Conservation (phyloP, 2,329 filamentous ascomycete species). For the Pseudocercospora fijiensis region DNA sequence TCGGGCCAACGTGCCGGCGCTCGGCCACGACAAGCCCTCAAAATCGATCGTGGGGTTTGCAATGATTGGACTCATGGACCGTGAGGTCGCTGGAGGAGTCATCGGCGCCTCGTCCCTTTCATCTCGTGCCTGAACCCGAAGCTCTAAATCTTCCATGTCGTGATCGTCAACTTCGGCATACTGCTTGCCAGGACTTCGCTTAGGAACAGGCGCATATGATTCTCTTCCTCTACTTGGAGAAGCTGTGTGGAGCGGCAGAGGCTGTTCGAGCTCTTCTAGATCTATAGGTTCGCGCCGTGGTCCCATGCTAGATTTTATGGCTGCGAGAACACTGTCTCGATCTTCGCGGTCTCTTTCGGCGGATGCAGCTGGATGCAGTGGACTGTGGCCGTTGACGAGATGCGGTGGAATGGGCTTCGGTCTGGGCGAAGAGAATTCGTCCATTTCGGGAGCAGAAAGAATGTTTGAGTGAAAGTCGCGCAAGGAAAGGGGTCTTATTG, state of each 20-base stretch:
- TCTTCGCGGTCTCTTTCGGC: constrained; percentile 52
- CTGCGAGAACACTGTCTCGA: constrained; percentile 57
- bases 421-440: constrained; percentile 39
- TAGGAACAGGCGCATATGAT: constrained; percentile 9
- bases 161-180: constrained; percentile 49
- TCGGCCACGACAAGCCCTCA: constrained; percentile 57
- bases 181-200: constrained; percentile 26
- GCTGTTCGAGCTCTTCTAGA: constrained; percentile 39
- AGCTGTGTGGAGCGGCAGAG: constrained; percentile 10
- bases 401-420: constrained; percentile 56
- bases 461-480: constrained; percentile 1
- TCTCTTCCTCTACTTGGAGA: constrained; percentile 11
- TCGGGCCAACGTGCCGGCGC: constrained; percentile 38
- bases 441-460: constrained; percentile 40
- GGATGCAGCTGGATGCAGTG: constrained; percentile 47
- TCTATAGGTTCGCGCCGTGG: constrained; percentile 48
- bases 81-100: constrained; percentile 55
- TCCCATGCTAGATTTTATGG: constrained; percentile 59
- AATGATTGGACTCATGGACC: constrained; percentile 51
- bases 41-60: constrained; percentile 55
- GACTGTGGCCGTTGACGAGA: constrained; percentile 56
- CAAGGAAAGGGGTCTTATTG: not conserved
- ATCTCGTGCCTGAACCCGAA: constrained; percentile 47
- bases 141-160: constrained; percentile 34
- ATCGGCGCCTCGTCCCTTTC: constrained; percentile 53